Evolutionary conservation across 2,329 filamentous ascomycete genomes (phyloP).

Genomic region (Eutypa lata): DNA sequence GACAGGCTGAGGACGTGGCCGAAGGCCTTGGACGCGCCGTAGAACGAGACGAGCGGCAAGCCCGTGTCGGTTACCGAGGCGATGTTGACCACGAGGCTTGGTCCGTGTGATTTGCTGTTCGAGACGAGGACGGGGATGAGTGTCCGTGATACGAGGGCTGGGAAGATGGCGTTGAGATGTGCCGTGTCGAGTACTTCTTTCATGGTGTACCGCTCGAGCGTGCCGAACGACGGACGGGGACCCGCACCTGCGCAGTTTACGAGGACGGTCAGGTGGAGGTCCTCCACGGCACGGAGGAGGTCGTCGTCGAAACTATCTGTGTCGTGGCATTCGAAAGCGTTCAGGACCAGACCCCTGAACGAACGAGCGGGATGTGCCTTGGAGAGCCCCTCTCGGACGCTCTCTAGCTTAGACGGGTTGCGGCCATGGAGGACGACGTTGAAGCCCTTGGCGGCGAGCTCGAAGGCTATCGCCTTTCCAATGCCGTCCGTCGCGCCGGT

Average conservation of each 20-base stretch:
- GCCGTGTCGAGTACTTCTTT: slow-evolving; percentile 37
- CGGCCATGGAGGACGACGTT: slow-evolving; percentile 53
- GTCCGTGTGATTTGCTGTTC: slow-evolving; percentile 3
- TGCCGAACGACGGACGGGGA: slow-evolving; percentile 25
- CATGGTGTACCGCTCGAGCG: slow-evolving; percentile 28
- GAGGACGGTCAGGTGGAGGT: slow-evolving; percentile 42
- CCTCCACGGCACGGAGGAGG: slow-evolving; percentile 16
- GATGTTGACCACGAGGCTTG: slow-evolving; percentile 20
- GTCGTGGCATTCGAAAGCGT: slow-evolving; percentile 27
- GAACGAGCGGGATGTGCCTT: slow-evolving; percentile 31
- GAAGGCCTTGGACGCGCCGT: slow-evolving; percentile 15
- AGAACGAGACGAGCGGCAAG: slow-evolving; percentile 18
- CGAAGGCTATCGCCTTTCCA: slow-evolving; percentile 43
- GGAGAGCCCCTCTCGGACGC: slow-evolving; percentile 32
- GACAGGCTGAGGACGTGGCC: slow-evolving; percentile 12
- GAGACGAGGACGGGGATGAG: slow-evolving; percentile 14
- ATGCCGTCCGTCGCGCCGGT: slow-evolving; percentile 52
- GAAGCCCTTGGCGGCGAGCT: slow-evolving; percentile 49
- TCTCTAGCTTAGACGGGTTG: slow-evolving; percentile 40
- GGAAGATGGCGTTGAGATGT: slow-evolving; percentile 34
- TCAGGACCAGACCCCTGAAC: slow-evolving; percentile 38
- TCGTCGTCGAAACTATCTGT: slow-evolving; percentile 6
- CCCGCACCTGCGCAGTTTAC: slow-evolving; percentile 51
- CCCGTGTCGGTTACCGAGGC: slow-evolving; percentile 15
- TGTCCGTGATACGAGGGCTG: slow-evolving; percentile 13